Base-by-base conservation (phyloP, 1,139 yeast species). In the Saccharomyces hybrid region DNA sequence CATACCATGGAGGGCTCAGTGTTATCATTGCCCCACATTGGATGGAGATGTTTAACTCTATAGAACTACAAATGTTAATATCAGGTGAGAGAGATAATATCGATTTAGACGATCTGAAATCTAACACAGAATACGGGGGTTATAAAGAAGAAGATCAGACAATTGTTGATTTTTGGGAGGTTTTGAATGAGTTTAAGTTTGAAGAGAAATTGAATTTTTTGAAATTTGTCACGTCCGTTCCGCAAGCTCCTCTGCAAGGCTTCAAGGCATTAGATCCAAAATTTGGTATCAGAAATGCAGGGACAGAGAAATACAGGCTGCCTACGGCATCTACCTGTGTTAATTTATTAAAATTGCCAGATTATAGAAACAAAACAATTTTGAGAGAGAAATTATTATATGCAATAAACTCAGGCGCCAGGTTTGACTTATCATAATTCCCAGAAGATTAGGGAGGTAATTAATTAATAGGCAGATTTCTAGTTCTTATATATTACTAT, bases 311-410 rank as follows among this genome's bases (percentile, higher is more conserved):
- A 1, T 76, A 77, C 6, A 73, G 96, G 47, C 74, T 93, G 48
- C 99, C 99, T 0, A 89, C 97, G 0, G 88, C 98, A 0, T 83
- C 96, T 0, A 93, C 99, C 0, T 93, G 99, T 74, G 89, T 90
- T 28, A 95, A 93, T 66, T 70, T 93, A 56, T 74, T 93, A 57
- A 90, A 87, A 64, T 70, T 95, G 47, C 99, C 99, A 0, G 86
- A 88, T 66, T 93, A 93, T 68, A 72, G 73, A 58, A 75, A 85
- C 63, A 87, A 84, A 65, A 71, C 75, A 49, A 51, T 78, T 2
- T 71, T 93, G 51, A 76, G 78, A 55, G 71, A 77, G 53, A 91
- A 90, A 66, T 70, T 93, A 52, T 67, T 88, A 34, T 88, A 86
- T 66, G 83, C 96, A 0, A 89, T 93, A 51, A 81, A 82, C 56